A percentile compares a stretch with the other conserved stretches of the same genome.
Conservation (phyloP, 352 stramenopile genomes). For the Globisporangium sylvaticum region DNA sequence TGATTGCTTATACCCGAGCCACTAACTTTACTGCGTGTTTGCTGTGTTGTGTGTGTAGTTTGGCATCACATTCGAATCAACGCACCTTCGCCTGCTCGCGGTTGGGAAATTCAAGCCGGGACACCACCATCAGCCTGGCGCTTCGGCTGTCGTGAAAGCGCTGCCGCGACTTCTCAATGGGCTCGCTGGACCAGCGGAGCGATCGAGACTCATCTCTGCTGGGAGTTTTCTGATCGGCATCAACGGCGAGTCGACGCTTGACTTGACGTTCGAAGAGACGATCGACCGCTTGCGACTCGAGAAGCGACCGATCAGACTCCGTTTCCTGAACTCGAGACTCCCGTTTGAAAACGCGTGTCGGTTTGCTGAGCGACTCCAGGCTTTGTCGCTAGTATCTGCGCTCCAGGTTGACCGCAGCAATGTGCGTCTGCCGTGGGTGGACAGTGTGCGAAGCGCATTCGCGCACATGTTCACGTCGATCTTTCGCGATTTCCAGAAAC, state of each 20-base stretch:
- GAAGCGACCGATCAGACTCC: conserved; percentile 50
- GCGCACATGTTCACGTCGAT: conserved; percentile 60
- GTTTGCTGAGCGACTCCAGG: conserved; percentile 55
- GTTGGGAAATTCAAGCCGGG: conserved; percentile 46
- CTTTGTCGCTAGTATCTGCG: conserved; percentile 47
- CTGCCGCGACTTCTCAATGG: conserved; percentile 56
- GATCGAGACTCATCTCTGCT: conserved; percentile 39
- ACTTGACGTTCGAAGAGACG: conserved; percentile 60
- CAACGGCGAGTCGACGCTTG: conserved; percentile 61
- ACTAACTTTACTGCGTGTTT: not conserved
- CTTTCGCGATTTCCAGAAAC: conserved; percentile 51
- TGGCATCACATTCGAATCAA: conserved; percentile 77
- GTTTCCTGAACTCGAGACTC: conserved; percentile 50
- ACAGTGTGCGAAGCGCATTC: conserved; percentile 56
- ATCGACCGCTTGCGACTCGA: conserved; percentile 48
- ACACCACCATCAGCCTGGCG: conserved; percentile 23
- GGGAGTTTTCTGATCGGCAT: conserved; percentile 70
- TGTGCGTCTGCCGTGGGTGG: conserved; percentile 48
- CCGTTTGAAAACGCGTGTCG: conserved; percentile 52
- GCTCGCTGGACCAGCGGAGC: conserved; percentile 54
- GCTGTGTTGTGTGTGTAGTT: conserved; percentile 27
- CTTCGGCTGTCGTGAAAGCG: conserved; percentile 68
- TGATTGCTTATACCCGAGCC: not conserved
- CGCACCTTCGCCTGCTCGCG: conserved; percentile 57
- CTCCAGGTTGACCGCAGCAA: conserved; percentile 43